Base-by-base conservation (phyloP, 2,329 filamentous ascomycete genomes). In the Phialophora tarda region DNA sequence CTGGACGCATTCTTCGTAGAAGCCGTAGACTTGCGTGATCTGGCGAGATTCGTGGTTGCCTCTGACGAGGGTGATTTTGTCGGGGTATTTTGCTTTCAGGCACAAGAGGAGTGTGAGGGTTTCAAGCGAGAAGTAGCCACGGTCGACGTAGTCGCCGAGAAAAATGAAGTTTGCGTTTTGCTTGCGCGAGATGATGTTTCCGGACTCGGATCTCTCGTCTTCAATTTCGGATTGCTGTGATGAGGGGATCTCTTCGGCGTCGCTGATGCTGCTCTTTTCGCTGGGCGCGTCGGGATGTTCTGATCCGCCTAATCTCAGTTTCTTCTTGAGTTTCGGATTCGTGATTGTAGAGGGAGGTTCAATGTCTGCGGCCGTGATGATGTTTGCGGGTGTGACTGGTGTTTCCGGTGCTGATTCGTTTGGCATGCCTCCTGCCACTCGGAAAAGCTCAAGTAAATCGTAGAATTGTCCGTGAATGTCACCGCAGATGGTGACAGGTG, bases 381-480 rank as follows among this genome's bases (percentile, higher is more conserved):
- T 86, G 10, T 88, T 87, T 8, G 89, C 88, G 32, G 86, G 82
- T 11, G 89, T 90, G 73, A 88, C 86, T 17, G 91, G 89, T 14
- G 86, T 81, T 75, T 93, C 74, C 12, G 73, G 71, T 11, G 68
- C 66, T n/a, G 78, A 73, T 73, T 96, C 91, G 74, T 92, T 92
- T 11, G 95, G 95, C 91, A 98, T 97, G 71, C 95, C 95, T 68
- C 95, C 95, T 55, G 94, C 93, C 48, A 99, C 94, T 62, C 93
- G 90, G 81, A 99, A 99, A 58, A 99, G 88, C 82, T 99, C 95
- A 68, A 98, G 88, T 10, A 99, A 85, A 78, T 99, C 95, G 81
- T 99, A 98, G 79, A 98, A 98, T 81, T 99, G 95, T 74, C 95
- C 95, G 80, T 99, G 95, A 69, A 99, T 98, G 77, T 99, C 95